Evolutionary conservation across 2,329 filamentous ascomycete species (phyloP), one percentile per base, ranked within the genome.

Genomic region (Ceratocystiopsis sp.): DNA sequence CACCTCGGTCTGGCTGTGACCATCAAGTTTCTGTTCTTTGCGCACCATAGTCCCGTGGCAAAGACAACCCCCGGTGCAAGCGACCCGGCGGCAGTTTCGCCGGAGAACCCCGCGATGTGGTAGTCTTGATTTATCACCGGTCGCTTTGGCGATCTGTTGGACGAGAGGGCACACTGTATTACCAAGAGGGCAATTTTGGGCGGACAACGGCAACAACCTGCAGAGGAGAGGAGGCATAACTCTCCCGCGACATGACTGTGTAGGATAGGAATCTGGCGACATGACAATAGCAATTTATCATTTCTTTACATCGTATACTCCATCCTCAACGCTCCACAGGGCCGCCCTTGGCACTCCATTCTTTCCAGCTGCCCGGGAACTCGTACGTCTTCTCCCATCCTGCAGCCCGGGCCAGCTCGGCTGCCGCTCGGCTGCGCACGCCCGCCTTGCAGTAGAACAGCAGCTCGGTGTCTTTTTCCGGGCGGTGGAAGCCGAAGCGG

Each of bases 21-120:
- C 5, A 96, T 98, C 63, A 96, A 96, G 71, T 80, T 95, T 46
- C 65, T 96, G 25, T 96, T 96, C 71, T 98, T 98, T 63, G 87
- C 86, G 52, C 78, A 84, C 52, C 77, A 72, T 40, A 85, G 80
- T 60, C 74, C 75, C 41, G 50, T 46, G 42, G 39, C 17, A 18
- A 48, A 49, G 46, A 25, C 25, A 8, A 29, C 6, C 25, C 25
- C 25, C 10, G 25, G 25, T 11, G 25, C 25, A 8, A 29, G 25
- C 25, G 25, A 16, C 35, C 42, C 45, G 37, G 17, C 17, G 29
- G 10, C 12, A 11, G 7, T 11, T 7, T 29, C 25, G 10, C 25
- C 25, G 25, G 25, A 29, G 25, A 11, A 8, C 25, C 25, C 25
- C 25, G 25, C 25, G 11, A 36, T 45, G 40, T 45, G 37, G 34